Percentiles rank a stretch among this genome's conserved stretches.
Evolutionary conservation across 176 grass and related monocot species (phyloP).

Genomic region (Rhynchospora pubera): DNA sequence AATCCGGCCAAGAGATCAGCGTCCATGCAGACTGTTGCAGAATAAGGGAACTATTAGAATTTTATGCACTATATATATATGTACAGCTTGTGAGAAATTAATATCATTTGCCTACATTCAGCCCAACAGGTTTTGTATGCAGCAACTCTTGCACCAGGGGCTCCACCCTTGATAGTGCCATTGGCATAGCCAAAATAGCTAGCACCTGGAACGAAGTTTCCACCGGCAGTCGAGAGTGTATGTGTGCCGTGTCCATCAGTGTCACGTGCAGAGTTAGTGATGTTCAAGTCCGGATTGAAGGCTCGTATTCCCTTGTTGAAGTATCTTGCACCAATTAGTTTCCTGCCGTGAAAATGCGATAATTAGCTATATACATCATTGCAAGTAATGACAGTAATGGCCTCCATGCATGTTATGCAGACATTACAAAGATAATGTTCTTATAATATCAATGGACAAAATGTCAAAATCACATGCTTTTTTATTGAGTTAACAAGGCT

Average conservation of each 20-base stretch:
- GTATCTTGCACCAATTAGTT: constrained; percentile 59
- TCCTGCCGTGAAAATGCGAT: constrained; percentile 9
- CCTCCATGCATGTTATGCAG: neutral
- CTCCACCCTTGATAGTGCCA: constrained; percentile 69
- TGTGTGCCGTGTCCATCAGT: constrained; percentile 67
- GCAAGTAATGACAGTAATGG: neutral
- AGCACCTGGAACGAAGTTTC: constrained; percentile 41
- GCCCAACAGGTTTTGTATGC: constrained; percentile 67
- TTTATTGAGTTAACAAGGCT: neutral
- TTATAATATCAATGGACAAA: neutral
- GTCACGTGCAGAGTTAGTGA: constrained; percentile 48
- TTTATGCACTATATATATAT: neutral
- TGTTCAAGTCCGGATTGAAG: neutral
- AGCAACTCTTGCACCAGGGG: constrained; percentile 40
- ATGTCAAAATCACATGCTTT: neutral
- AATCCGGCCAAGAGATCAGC: constrained; percentile 61
- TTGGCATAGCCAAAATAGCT: constrained; percentile 51
- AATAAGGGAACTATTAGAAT: neutral
- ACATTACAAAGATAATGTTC: neutral
- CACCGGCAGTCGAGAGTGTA: constrained; percentile 73
- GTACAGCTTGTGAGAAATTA: neutral
- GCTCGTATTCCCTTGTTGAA: constrained; percentile 38
- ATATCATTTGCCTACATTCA: neutral
- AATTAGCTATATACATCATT: neutral
- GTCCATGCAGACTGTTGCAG: constrained; percentile 25